Evolutionary conservation across 1,284 basidiomycete genomes (phyloP), one percentile per base, ranked within the genome.

Genomic region (Melampsora larici-populina): DNA sequence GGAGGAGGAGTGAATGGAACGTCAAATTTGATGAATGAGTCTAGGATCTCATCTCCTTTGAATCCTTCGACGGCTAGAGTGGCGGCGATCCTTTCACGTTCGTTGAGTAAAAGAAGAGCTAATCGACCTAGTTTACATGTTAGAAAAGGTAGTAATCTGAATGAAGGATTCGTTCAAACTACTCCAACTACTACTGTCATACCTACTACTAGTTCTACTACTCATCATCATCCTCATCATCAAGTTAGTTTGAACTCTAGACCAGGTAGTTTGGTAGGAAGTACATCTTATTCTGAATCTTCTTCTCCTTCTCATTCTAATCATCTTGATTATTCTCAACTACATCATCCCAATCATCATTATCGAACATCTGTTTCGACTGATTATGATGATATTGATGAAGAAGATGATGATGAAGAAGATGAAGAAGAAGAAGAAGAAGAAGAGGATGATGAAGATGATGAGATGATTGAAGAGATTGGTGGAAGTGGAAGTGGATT

Each of bases 61-160:
- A 77, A 69, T 31, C 75, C 75, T 49, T 77, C 75, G n/a, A 77
- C 67, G 2, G 75, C 75, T 17, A 31, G 75, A 36, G 75, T 77
- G 9, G 75, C 75, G 8, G 75, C 75, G 3, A 77, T 77, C 29
- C 36, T 77, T 18, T 77, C 75, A 15, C 66, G 75, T 24, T 77
- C 75, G 36, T 65, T 77, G 36, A 77, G 75, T 29, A 77, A 77
- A 29, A 69, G 75, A 68, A 36, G 75, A n/a, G 67, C 67, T 21
- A 77, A 77, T 55, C 46, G 75, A 51, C 75, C 75, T 3, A 77
- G 75, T 43, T 31, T 77, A 69, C 75, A 77, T 49, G 75, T 77
- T 9, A 63, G 60, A 33, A 65, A 63, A 24, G 26, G 51, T 15
- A 29, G 15, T 11, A 55, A 31, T 48, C 29, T 17, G 40, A 31